Base-by-base conservation (phyloP, 345 rosid genomes). In the Populus tremula region DNA sequence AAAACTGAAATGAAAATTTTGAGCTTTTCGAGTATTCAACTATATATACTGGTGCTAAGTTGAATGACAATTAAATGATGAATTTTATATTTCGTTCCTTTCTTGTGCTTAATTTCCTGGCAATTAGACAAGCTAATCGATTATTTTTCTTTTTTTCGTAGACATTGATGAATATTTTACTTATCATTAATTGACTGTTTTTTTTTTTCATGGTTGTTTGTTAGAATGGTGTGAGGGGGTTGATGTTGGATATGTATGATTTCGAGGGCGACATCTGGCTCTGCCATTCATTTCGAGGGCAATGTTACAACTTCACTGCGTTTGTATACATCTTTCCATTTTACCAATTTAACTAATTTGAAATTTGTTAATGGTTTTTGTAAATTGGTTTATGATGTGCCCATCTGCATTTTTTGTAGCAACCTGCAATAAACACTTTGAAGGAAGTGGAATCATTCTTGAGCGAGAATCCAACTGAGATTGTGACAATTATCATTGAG, bases 231-330 rank as follows among this genome's bases (percentile, higher is more conserved):
- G 99, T 87, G 78, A 91, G 99, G 79, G 97, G 97, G 71, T 83
- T 96, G 84, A 96, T 93, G 99, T 77, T 96, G 85, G 99, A 96
- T 83, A 92, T 96, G 99, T 96, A 96, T 72, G 97, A 96, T 83
- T 93, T 90, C 63, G 79, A 89, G 69, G 85, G 82, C 9, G 98
- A 95, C 81, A 89, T 95, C 63, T 95, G 99, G 99, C 99, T 95
- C 45, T 93, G 99, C 80, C 99, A 95, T 87, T 95, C 99, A 0
- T 92, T 93, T 85, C 86, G 79, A 45, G 98, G 99, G 36, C 94
- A 93, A 87, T 93, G 99, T 76, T 95, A 85, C 90, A 93, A 93
- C 88, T 91, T 95, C 94, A 93, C 99, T 0, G 99, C 99, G 69
- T 96, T 96, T 81, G 99, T 96, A 92, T 41, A n/a, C 16, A 35